Conservation (phyloP, 1,139 yeast species). For the Blastobotrys persicus region DNA sequence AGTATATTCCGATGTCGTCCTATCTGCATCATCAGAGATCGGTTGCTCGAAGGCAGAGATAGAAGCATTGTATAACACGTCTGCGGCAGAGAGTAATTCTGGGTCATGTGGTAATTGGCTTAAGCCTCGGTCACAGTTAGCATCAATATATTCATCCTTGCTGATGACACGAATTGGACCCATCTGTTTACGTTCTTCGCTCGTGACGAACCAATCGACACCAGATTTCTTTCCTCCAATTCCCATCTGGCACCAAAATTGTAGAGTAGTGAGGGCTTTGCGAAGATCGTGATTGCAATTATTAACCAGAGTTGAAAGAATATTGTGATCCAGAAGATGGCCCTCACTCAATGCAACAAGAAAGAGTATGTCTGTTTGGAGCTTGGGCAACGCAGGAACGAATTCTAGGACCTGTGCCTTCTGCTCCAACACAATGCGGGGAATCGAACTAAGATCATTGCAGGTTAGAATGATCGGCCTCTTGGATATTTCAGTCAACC, state of each 20-base stretch:
- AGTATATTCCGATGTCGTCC: constrained; percentile 16
- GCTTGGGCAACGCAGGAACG: constrained; percentile 26
- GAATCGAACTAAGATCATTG: constrained; percentile 53
- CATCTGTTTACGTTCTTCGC: constrained; percentile 21
- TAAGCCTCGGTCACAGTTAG: background rate
- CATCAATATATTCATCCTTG: constrained; percentile 1
- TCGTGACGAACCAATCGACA: constrained; percentile 34
- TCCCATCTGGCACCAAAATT: constrained; percentile 52
- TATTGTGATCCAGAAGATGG: constrained; percentile 37
- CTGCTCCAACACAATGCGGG: constrained; percentile 33
- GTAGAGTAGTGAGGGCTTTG: constrained; percentile 52
- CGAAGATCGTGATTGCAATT: constrained; percentile 52
- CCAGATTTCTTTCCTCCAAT: constrained; percentile 35
- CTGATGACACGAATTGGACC: constrained; percentile 10
- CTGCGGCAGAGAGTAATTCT: constrained; percentile 22
- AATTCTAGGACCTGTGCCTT: constrained; percentile 32
- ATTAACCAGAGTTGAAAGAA: constrained; percentile 41
- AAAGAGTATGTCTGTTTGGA: constrained; percentile 38
- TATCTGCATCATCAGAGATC: constrained; percentile 16
- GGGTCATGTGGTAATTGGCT: constrained; percentile 1
- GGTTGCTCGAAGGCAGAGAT: constrained; percentile 17
- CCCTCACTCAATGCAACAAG: constrained; percentile 40
- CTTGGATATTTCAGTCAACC: constrained; percentile 61
- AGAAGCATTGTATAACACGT: constrained; percentile 19
- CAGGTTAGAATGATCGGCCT: constrained; percentile 83